Evolutionary conservation across 2,329 filamentous ascomycete genomes (phyloP).

Genomic region (Knoxdaviesia proteae): DNA sequence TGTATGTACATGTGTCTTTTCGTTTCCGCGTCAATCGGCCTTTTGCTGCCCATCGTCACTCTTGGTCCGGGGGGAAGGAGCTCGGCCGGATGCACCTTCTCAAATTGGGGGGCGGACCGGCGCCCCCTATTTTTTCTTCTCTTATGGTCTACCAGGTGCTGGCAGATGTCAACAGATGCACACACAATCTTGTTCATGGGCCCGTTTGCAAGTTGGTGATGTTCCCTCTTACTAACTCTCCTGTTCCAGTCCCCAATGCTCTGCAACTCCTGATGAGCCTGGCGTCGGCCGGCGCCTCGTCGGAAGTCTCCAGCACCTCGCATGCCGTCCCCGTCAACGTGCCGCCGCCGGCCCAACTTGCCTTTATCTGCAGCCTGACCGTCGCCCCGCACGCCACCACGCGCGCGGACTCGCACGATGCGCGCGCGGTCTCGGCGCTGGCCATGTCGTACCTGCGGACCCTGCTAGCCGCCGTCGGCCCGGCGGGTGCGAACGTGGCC

Average conservation of each 20-base stretch:
- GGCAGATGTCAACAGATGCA: too few species aligned
- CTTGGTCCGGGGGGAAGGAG: too few species aligned
- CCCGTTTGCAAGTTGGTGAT: too few species aligned
- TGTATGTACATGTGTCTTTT: too few species aligned
- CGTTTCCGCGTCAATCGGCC: too few species aligned
- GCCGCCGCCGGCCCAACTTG: slow-evolving; percentile 52
- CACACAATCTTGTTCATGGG: too few species aligned
- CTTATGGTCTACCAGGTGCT: too few species aligned
- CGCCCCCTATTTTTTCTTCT: too few species aligned
- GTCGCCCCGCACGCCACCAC: slow-evolving; percentile 66
- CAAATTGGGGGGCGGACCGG: too few species aligned
- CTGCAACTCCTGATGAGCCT: slow-evolving; percentile 43
- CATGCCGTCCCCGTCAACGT: slow-evolving; percentile 30
- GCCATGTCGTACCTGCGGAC: slow-evolving; percentile 52
- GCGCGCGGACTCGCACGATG: slow-evolving; percentile 39
- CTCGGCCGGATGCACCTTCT: too few species aligned
- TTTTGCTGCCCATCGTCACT: too few species aligned
- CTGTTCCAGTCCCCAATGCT: slow-evolving; percentile 26
- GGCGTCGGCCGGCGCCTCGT: slow-evolving; percentile 29
- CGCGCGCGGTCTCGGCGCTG: slow-evolving; percentile 39
- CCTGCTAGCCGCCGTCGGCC: slow-evolving; percentile 43
- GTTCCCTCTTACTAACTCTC: neutral
- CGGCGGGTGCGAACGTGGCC: slow-evolving; percentile 47
- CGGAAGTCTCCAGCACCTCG: slow-evolving; percentile 5
- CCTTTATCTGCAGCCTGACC: slow-evolving; percentile 60